phyloP scores from a whole-genome alignment of 1,139 yeast genomes.

The Waltiozyma sp. region DNA sequence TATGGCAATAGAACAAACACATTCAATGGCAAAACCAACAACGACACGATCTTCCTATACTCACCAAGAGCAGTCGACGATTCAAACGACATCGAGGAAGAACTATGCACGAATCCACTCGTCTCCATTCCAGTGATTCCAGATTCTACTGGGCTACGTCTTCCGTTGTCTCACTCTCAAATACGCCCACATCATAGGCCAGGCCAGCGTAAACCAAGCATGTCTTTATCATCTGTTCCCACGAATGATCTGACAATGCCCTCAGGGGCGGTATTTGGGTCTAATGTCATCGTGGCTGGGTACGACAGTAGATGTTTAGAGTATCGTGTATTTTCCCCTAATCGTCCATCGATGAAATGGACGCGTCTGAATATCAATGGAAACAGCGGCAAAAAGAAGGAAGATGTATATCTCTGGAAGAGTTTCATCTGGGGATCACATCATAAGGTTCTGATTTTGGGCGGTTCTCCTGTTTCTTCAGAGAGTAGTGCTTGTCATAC shows the following conservation, averaged over 20 bases:
- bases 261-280: conserved; percentile 53
- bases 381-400: conserved; percentile 1
- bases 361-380: conserved; percentile 36
- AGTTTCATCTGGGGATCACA: conserved; percentile 69
- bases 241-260: conserved; percentile 37
- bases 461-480: conserved; percentile 17
- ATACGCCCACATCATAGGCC: neutral
- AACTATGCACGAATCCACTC: conserved; percentile 16
- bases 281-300: conserved; percentile 51
- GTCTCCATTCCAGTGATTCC: conserved; percentile 22
- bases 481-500: conserved; percentile 22
- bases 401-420: conserved; percentile 39
- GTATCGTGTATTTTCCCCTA: conserved; percentile 46
- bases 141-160: conserved; percentile 21
- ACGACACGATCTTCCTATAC: conserved; percentile 9
- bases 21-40: conserved; percentile 2
- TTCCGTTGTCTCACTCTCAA: conserved; percentile 10
- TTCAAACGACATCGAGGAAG: conserved; percentile 2
- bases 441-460: conserved; percentile 47
- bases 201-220: conserved; percentile 4
- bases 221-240: conserved; percentile 10
- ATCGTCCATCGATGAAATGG: conserved; percentile 56
- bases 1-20: neutral
- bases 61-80: conserved; percentile 3
- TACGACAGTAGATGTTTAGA: conserved; percentile 24